These are phyloP conservation scores for Neurospora intermedia DNA, from an alignment of 495 filamentous ascomycete genomes.

Conservation along the genomic window DNA sequence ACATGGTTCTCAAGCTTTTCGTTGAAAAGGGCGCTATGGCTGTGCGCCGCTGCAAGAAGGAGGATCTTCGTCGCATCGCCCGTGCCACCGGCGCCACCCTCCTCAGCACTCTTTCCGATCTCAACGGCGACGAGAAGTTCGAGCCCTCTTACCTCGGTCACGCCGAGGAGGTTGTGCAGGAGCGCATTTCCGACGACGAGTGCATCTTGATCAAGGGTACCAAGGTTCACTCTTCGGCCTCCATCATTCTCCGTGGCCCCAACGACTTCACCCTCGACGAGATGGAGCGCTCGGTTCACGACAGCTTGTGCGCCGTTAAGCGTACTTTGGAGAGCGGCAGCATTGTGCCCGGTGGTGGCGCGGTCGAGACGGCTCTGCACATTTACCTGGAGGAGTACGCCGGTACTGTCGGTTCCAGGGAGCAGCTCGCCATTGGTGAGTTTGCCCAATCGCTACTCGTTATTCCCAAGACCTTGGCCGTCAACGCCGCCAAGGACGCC, in stretches of 20 bases:
- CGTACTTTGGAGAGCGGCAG: slow-evolving; percentile 92
- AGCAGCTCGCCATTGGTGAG: slow-evolving; percentile 96
- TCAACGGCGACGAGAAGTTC: slow-evolving; percentile 97
- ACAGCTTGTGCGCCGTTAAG: slow-evolving; percentile 94
- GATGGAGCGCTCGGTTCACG: slow-evolving; percentile 98
- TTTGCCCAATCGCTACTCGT: slow-evolving; percentile 90
- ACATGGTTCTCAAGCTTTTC: slow-evolving; percentile 88
- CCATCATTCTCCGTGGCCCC: slow-evolving; percentile 89
- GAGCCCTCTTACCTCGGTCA: slow-evolving; percentile 78
- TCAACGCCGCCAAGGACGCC: slow-evolving; percentile 94
- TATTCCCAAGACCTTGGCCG: slow-evolving; percentile 91
- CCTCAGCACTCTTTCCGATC: slow-evolving; percentile 81
- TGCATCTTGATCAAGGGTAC: slow-evolving; percentile 96
- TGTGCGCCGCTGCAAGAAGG: slow-evolving; percentile 95
- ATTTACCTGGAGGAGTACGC: slow-evolving; percentile 99
- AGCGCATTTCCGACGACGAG: slow-evolving; percentile 97
- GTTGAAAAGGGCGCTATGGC: slow-evolving; percentile 94
- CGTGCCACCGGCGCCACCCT: slow-evolving; percentile 93
- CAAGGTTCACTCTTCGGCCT: slow-evolving; percentile 84
- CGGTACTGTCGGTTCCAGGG: slow-evolving; percentile 92
- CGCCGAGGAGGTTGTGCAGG: slow-evolving; percentile 92
- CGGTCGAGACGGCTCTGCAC: slow-evolving; percentile 96
- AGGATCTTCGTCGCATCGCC: slow-evolving; percentile 90
- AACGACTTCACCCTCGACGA: slow-evolving; percentile 98
- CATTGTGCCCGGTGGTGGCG: slow-evolving; percentile 92